Base-by-base conservation (phyloP, 306 rosid genomes). In the Sechiopsis laciniata region DNA sequence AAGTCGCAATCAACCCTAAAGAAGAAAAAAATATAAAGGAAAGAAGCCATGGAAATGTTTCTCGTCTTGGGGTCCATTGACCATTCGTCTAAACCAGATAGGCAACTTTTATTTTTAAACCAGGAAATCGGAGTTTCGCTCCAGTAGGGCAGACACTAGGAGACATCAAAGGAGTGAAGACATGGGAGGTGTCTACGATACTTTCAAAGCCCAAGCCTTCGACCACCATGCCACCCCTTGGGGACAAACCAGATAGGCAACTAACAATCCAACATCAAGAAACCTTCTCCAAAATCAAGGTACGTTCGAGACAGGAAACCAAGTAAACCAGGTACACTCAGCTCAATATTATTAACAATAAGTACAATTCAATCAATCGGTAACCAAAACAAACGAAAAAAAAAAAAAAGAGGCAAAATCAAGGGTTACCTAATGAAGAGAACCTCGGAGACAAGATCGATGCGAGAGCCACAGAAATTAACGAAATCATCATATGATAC, bases 401-500 rank as follows among this genome's bases (percentile, higher is more conserved):
- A 10, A 45, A n/a, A n/a, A n/a, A n/a, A n/a, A n/a, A n/a, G n/a
- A n/a, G n/a, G n/a, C 3, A 52, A 64, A 12, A 51, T 10, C 29
- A 46, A 70, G 56, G 53, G 42, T 69, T 54, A 84, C 97, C 97
- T 89, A 82, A 94, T 83, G 85, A 94, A 94, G 85, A 89, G 88
- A 73, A 91, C 86, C 73, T 85, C 82, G 53, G 83, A 46, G 69
- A 89, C 82, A 15, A 75, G 85, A 48, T 82, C 85, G 79, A 94
- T 76, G 80, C 82, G 90, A 19, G 92, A 75, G 1, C 87, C 95
- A 37, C 85, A 87, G 78, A 89, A 90, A 2, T 82, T 87, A 55
- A 94, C 76, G 74, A 91, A 85, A 63, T 91, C 99, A 42, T 91
- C 88, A 79, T 77, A 89, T 66, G 96, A 86, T 56, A 94, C 74